Evolutionary conservation across 257 asterid species (phyloP).

Genomic region (Gardenia jasminoides): DNA sequence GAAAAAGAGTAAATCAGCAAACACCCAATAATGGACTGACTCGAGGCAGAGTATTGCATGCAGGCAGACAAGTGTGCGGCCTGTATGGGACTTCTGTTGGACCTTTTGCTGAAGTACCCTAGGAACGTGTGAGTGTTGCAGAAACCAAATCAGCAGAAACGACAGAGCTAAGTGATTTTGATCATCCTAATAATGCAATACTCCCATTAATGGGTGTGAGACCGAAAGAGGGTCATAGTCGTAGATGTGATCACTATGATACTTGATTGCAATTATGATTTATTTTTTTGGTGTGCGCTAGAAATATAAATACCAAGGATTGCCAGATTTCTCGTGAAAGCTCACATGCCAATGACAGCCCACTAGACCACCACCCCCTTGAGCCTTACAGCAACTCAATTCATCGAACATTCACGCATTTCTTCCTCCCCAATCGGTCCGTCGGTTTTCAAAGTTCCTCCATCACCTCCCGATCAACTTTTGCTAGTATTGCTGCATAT

Average conservation of each 20-base stretch:
- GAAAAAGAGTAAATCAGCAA: too few species aligned
- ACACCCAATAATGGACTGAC: background rate
- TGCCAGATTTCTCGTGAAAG: conserved; percentile 66
- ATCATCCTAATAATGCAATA: conserved; percentile 1
- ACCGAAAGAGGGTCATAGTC: background rate
- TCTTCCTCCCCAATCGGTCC: conserved; percentile 6
- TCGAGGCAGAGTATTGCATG: too few species aligned
- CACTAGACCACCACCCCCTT: conserved; percentile 20
- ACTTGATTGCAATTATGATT: background rate
- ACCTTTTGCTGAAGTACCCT: conserved; percentile 14
- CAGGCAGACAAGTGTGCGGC: conserved; percentile 36
- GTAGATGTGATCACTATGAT: background rate
- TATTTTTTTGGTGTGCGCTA: background rate
- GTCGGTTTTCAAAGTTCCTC: background rate
- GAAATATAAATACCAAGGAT: conserved; percentile 27
- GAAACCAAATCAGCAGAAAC: background rate
- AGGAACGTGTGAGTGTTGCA: conserved; percentile 29
- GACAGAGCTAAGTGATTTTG: background rate
- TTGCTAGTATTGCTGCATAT: background rate
- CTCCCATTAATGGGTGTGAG: too few species aligned
- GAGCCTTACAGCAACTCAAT: conserved; percentile 1
- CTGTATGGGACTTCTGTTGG: conserved; percentile 18
- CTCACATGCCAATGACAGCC: conserved; percentile 54
- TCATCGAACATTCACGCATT: conserved; percentile 24
- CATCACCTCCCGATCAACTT: background rate